Evolutionary conservation across 345 rosid genomes (phyloP), one percentile per base, ranked within the genome.

Genomic region (Mangifera indica): DNA sequence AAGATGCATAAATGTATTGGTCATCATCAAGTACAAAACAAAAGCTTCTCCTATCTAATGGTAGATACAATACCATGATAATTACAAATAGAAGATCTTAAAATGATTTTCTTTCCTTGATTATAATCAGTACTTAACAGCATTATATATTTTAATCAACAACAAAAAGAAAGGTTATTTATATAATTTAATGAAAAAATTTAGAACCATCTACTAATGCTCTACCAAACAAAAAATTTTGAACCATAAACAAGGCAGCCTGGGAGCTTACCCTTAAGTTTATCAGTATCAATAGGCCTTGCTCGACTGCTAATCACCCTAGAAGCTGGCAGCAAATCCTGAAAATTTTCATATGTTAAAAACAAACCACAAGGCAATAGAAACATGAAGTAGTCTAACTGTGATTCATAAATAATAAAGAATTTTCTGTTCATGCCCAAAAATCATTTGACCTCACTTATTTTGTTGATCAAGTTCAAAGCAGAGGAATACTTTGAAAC

Each of bases 311-410:
- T 70, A 34, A 67, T 70, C 32, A 58, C 72, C 45, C 77, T 63
- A 73, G 84, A 73, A 73, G 72, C 74, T 37, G 69, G 84, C 70
- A 14, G 84, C 68, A 80, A 29, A 74, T 66, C 78, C 81, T 77
- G 75, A 68, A 76, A 24, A 52, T 74, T 70, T 13, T 25, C 49
- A 34, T 40, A 18, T 15, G 60, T n/a, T 66, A 29, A 49, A 29
- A 54, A 46, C 24, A 72, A 63, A 52, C 40, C 60, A 56, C 10
- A 60, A 79, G 56, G 53, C 21, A 15, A n/a, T 34, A 66, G 21
- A 49, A 56, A 42, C 54, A 7, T 17, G 21, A 57, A 26, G 64
- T 37, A 56, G 14, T 10, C 9, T 26, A 60, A 52, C 14, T 42
- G 22, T 25, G 34, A 15, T 29, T 22, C 10, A 4, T 40, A 40